Base-by-base conservation (phyloP, 2,329 filamentous ascomycete species). In the Alternaria sp. region DNA sequence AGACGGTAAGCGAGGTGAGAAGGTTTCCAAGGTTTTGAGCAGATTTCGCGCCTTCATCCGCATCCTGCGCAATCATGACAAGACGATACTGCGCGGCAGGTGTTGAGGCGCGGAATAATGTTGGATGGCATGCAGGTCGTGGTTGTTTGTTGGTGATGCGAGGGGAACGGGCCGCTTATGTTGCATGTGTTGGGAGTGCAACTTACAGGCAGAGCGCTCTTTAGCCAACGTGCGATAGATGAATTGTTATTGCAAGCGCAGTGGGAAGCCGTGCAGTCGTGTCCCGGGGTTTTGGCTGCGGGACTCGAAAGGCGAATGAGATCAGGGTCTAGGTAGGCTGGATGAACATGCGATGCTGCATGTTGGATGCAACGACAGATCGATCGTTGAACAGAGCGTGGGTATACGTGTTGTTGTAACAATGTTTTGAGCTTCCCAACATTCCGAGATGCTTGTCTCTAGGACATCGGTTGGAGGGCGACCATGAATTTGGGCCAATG, bases 21-120 rank as follows among this genome's bases (percentile, higher is more conserved):
- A 69, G 68, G 56, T 67, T 60, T 50, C 67, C 69, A 30, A 28
- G 12, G 36, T 40, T 40, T 40, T 73, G 69, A 69, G 71, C 69
- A 61, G 53, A 51, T 68, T 72, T 53, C 25, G 64, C 57, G 67
- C 63, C 62, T 61, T 56, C 12, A 32, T 46, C 28, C 23, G 46
- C 21, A 32, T 30, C 40, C 45, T 51, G 40, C 63, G 44, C 63
- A 51, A 50, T 56, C 44, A 67, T 51, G 17, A 54, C 32, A 43
- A 47, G 23, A 26, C 5, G 13, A 43, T 19, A 26, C 23, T 8
- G 32, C 17, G 7, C 30, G 45, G 13, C 13, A 43, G 46, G 30
- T 13, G 19, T 23, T 49, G 43, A 49, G 3, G 32, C 30, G 17
- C 49, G 32, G 13, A 13, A 23, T 23, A 17, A 2, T 40, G 28